These are phyloP conservation scores for Euphrasia arctica DNA, from an alignment of 305 asterid genomes.

Conservation along the genomic window DNA sequence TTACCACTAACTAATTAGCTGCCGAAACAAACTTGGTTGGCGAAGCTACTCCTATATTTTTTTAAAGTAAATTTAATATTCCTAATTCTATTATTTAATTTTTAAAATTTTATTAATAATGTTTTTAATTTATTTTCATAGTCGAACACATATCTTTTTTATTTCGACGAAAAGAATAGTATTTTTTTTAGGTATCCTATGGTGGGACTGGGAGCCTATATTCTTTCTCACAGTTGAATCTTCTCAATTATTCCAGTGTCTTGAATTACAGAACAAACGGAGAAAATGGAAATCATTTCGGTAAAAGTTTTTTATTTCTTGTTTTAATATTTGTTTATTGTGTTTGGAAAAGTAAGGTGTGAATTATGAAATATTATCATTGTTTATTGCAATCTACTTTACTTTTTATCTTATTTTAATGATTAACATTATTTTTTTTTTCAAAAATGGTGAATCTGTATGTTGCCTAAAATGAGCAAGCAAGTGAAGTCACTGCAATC, in stretches of 20 bases:
- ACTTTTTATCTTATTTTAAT: too few relatives aligned
- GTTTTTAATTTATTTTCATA: too few relatives aligned
- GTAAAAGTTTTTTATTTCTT: constrained; percentile 28
- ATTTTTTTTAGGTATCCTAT: constrained; percentile 6
- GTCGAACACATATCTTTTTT: not conserved
- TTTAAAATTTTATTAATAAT: too few relatives aligned
- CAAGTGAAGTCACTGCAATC: not conserved
- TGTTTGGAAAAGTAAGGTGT: constrained; percentile 11
- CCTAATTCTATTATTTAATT: too few relatives aligned
- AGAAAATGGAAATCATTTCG: constrained; percentile 42
- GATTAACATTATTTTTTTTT: too few relatives aligned
- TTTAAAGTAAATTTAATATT: too few relatives aligned
- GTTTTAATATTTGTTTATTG: constrained; percentile 1
- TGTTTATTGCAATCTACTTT: not conserved
- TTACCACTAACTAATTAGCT: too few relatives aligned
- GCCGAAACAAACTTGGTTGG: too few relatives aligned
- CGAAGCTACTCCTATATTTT: too few relatives aligned
- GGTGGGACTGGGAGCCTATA: constrained; percentile 30
- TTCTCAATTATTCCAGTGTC: constrained; percentile 34
- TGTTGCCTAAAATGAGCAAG: not conserved
- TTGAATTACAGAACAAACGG: constrained; percentile 22
- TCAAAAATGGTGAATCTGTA: constrained; percentile 13
- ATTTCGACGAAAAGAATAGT: constrained; percentile 11
- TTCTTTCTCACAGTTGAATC: constrained; percentile 26
- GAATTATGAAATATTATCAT: not conserved